Evolutionary conservation across 441 rosid genomes (phyloP).

Genomic region (California macrophylla): DNA sequence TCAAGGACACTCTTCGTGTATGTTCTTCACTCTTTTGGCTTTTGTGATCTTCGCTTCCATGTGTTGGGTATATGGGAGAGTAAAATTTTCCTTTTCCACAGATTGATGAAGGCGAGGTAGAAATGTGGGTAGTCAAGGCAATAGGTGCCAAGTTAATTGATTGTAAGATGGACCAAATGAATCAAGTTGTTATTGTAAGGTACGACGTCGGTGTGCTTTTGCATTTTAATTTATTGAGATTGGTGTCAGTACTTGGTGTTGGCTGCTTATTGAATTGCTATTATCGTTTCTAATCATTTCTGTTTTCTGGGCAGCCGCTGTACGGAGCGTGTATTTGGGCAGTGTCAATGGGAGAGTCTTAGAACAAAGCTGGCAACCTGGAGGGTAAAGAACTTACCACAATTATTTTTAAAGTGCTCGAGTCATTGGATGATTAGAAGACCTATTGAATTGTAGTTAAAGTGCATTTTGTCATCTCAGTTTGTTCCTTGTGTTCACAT

Average conservation of each 20-base stretch:
- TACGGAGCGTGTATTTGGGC: conserved; percentile 66
- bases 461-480: not conserved
- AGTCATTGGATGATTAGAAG: too few species aligned
- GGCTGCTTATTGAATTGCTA: not conserved
- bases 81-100: conserved; percentile 18
- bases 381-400: conserved; percentile 70
- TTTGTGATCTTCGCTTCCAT: too few species aligned
- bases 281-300: not conserved
- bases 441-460: not conserved
- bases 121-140: conserved; percentile 91
- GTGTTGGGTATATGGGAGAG: not conserved
- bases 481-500: conserved; percentile 1
- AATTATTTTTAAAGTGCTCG: too few species aligned
- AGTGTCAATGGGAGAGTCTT: conserved; percentile 69
- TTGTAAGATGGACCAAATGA: conserved; percentile 95
- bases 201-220: conserved; percentile 1
- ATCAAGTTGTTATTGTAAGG: conserved; percentile 76
- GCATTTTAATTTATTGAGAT: not conserved
- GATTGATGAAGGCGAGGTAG: conserved; percentile 75
- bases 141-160: conserved; percentile 65
- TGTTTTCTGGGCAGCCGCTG: conserved; percentile 40
- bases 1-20: conserved; percentile 72
- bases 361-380: conserved; percentile 65
- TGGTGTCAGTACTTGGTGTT: not conserved
- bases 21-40: conserved; percentile 3